phyloP scores from a whole-genome alignment of 805 yeast genomes.

The Suhomyces kilbournensis region DNA sequence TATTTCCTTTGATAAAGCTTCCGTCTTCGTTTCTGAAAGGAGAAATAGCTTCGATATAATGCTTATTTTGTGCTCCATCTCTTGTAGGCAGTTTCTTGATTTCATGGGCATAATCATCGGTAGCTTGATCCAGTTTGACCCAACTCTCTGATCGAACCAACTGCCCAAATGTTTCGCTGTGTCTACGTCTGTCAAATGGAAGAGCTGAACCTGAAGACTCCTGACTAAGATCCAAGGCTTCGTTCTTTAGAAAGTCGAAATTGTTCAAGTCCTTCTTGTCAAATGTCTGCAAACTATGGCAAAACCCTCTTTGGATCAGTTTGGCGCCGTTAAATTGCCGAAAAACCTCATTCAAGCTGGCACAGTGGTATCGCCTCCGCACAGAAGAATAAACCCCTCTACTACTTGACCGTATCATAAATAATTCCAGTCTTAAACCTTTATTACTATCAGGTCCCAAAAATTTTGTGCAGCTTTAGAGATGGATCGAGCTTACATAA shows the following conservation, averaged over 20 bases:
- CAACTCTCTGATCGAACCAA: constrained; percentile 20
- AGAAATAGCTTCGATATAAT: constrained; percentile 16
- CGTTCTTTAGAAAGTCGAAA: constrained; percentile 1
- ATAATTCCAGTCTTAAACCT: not conserved
- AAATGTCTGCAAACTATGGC: not conserved
- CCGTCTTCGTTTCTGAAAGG: constrained; percentile 41
- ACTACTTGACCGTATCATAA: not conserved
- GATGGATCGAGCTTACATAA: not conserved
- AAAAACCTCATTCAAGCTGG: not conserved
- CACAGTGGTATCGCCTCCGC: constrained; percentile 1
- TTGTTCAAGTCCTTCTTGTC: not conserved
- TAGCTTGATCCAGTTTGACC: constrained; percentile 7
- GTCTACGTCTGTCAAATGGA: constrained; percentile 19
- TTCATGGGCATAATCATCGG: constrained; percentile 2
- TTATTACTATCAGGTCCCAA: not conserved
- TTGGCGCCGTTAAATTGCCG: not conserved
- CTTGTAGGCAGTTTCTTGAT: not conserved
- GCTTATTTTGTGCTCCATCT: not conserved
- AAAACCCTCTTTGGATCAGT: not conserved
- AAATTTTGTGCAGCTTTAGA: not conserved
- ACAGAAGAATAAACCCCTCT: not conserved
- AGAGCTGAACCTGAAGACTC: not conserved
- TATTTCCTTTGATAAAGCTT: constrained; percentile 40
- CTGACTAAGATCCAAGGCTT: not conserved
- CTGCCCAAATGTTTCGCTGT: constrained; percentile 24